Base-by-base conservation (phyloP, 345 rosid species). In the Cardamine chenopodiifolia region DNA sequence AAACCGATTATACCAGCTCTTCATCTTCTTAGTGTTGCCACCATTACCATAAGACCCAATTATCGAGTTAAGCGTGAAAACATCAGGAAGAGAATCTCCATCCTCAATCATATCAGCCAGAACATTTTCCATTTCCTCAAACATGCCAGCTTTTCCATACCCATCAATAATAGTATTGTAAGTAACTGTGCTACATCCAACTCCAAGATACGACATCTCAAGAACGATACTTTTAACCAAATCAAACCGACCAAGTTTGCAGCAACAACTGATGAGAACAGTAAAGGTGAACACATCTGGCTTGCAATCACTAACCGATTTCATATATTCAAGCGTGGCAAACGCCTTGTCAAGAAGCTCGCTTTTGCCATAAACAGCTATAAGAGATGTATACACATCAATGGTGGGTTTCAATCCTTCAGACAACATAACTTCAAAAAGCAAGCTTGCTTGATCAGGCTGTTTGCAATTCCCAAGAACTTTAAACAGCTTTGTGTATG, bases 231-330 rank as follows among this genome's bases (percentile, higher is more conserved):
- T 70, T 53, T 77, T 62, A 29, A 90, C 84, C 29, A 82, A 71
- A 69, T 89, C 90, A 75, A 89, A 86, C 55, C 79, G 84, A 47
- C 28, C 70, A 53, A 77, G 76, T 67, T 82, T 88, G 68, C 77
- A 34, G 79, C 96, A 93, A 66, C 86, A 83, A 10, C 77, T 82
- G 35, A 93, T 64, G 23, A 90, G 89, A 42, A 86, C 73, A 13
- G 96, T 78, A 63, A 84, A 93, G 2, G 97, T 88, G 71, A 85
- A 90, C 12, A 85, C 96, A 66, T 89, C 92, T 2, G 96, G 98
- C 44, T 68, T 83, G 85, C 92, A 90, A 14, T 90, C 90, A 56
- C 83, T 79, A 49, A 74, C 74, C 0, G 92, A 86, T 78, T 90
- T 90, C 97, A 89, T 89, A 52, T 86, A 85, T 35, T 84, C 92